Evolutionary conservation across 2,329 filamentous ascomycete species (phyloP), one percentile per base, ranked within the genome.

Genomic region (Fusarium fujikuroi): DNA sequence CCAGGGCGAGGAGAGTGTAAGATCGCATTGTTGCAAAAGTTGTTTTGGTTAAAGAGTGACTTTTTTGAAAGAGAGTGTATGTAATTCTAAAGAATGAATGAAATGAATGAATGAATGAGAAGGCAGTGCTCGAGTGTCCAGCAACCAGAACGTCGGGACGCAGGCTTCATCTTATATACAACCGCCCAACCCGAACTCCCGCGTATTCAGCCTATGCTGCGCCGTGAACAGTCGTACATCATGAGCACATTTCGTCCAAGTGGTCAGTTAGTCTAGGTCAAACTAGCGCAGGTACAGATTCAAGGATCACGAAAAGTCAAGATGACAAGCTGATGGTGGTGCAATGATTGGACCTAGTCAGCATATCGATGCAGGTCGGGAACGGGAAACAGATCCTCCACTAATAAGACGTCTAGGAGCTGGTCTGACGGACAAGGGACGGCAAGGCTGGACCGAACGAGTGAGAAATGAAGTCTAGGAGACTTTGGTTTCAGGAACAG

Each of bases 401-500:
- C 76, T 74, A 76, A 78, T 77, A 62, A 54, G 67, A 74, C 56
- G 34, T 34, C 50, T 23, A 19, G 46, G 44, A 67, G 46, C 65
- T 74, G 64, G 66, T 61, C 42, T 73, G 74, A 77, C 61, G 68
- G 65, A 44, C 75, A 63, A 47, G 70, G 76, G 64, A 69, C 53
- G 68, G 56, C 66, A 70, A 60, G 66, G 67, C 69, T 71, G 62
- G 60, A 74, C 68, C 69, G 63, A 66, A 75, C 65, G 59, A 77
- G 61, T 53, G 60, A 71, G 68, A 70, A 72, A 77, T 76, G 67
- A 78, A 69, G 64, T 59, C 58, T 46, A 63, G 63, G 54, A 70
- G 61, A 49, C 39, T 73, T 53, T 63, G 53, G 76, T 78, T 78
- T 78, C 76, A 77, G 73, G 61, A 70, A 73, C 70, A 71, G 72